phyloP scores from a whole-genome alignment of 345 rosid genomes.

The Bruguiera sexangula region DNA sequence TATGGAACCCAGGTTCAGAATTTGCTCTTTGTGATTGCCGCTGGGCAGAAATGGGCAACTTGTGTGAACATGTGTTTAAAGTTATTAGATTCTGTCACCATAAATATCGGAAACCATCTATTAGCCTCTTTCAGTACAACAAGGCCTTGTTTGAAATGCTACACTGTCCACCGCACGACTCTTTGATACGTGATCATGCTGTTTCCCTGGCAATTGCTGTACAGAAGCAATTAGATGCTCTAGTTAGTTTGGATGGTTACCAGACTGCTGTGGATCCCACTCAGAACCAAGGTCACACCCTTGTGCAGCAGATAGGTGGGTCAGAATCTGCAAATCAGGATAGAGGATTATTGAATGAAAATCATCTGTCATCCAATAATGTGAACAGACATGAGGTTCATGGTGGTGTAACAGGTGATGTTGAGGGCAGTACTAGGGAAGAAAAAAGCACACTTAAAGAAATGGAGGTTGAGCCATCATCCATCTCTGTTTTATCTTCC shows the following conservation, averaged over 20 bases:
- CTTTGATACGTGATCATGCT: constrained; percentile 76
- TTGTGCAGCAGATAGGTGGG: constrained; percentile 17
- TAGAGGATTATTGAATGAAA: constrained; percentile 18
- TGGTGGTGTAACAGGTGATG: constrained; percentile 16
- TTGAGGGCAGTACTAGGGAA: constrained; percentile 20
- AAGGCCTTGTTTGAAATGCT: constrained; percentile 60
- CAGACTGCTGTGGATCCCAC: constrained; percentile 15
- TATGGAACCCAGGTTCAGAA: constrained; percentile 80
- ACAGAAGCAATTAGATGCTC: constrained; percentile 50
- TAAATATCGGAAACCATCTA: constrained; percentile 40
- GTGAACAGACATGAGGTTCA: constrained; percentile 13
- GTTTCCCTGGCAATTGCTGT: constrained; percentile 57
- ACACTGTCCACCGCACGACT: constrained; percentile 59
- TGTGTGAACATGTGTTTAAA: constrained; percentile 78
- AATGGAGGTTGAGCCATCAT: constrained; percentile 17
- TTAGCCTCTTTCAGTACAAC: constrained; percentile 56
- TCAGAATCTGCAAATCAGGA: constrained; percentile 16
- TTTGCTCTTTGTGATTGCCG: constrained; percentile 69
- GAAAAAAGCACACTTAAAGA: constrained; percentile 6
- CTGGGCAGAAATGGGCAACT: constrained; percentile 81
- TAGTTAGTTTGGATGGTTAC: constrained; percentile 31
- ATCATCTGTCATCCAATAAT: constrained; percentile 13
- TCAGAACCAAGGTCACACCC: constrained; percentile 22
- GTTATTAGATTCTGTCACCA: constrained; percentile 41
- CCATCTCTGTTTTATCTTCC: constrained; percentile 4